phyloP scores from a whole-genome alignment of 164 flowering plant genomes.

The Aristolochia fimbriata region DNA sequence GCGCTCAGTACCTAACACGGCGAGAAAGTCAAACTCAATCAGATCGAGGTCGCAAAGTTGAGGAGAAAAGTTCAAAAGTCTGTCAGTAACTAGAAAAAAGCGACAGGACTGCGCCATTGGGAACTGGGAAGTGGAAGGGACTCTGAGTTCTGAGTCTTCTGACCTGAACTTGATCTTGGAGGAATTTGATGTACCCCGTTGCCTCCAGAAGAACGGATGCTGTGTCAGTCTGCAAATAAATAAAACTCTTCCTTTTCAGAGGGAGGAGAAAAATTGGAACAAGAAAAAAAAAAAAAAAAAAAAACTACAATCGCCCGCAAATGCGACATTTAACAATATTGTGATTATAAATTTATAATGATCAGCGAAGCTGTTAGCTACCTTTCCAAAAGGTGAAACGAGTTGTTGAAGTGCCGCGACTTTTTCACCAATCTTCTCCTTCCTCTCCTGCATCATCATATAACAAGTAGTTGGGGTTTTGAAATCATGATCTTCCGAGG shows the following conservation, averaged over 20 bases:
- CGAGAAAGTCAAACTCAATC: not conserved
- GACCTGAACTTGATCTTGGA: slow-evolving; percentile 91
- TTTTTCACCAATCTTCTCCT: slow-evolving; percentile 70
- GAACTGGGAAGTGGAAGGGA: not conserved
- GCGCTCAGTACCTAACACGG: slow-evolving; percentile 69
- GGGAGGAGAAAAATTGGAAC: not conserved
- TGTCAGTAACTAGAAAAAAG: no score
- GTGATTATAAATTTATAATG: not conserved
- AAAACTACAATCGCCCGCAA: no score
- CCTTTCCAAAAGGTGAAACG: slow-evolving; percentile 95
- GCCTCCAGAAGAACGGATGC: slow-evolving; percentile 87
- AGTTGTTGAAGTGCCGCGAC: slow-evolving; percentile 74
- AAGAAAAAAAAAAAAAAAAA: not conserved
- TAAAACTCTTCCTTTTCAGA: not conserved
- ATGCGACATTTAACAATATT: not conserved
- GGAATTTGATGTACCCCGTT: slow-evolving; percentile 75
- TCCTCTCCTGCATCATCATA: slow-evolving; percentile 43
- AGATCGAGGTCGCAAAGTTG: not conserved
- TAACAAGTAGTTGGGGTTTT: not conserved
- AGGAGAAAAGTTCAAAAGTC: no score
- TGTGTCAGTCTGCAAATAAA: slow-evolving; percentile 66
- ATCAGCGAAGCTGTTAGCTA: slow-evolving; percentile 10
- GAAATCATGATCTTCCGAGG: not conserved
- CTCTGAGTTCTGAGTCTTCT: slow-evolving; percentile 7
- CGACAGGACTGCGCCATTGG: not conserved